A percentile compares a stretch with the other conserved stretches of the same genome.
phyloP scores from a whole-genome alignment of 1,139 yeast species.

The Trichomonascaceae sp. region DNA sequence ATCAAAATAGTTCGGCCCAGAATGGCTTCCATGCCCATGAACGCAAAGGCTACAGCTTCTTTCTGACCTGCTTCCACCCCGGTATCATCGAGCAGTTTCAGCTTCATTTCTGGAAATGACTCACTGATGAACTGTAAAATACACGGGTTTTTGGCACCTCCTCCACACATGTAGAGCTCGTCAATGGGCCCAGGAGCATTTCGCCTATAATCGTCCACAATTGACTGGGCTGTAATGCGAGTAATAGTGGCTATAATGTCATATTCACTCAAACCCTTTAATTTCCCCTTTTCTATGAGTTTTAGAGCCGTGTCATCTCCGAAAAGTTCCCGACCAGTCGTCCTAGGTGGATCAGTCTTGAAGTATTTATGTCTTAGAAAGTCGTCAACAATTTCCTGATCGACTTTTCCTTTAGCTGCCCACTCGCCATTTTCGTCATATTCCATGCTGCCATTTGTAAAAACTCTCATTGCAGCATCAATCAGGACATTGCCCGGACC shows the following conservation, averaged over 20 bases:
- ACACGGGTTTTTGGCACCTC: slow-evolving; percentile 18
- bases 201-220: slow-evolving; percentile 16
- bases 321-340: slow-evolving; percentile 20
- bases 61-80: slow-evolving; percentile 18
- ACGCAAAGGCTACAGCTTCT: slow-evolving; percentile 20
- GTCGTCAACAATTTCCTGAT: slow-evolving; percentile 15
- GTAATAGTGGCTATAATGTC: slow-evolving; percentile 21
- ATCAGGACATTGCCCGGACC: slow-evolving; percentile 21
- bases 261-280: slow-evolving; percentile 15
- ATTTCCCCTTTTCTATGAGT: slow-evolving; percentile 14
- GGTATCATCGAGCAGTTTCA: slow-evolving; percentile 13
- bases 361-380: slow-evolving; percentile 16
- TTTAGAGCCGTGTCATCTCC: slow-evolving; percentile 16
- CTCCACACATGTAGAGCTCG: slow-evolving; percentile 21
- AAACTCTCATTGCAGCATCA: slow-evolving; percentile 21
- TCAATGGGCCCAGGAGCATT: slow-evolving; percentile 14
- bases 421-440: slow-evolving; percentile 18
- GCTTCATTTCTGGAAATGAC: slow-evolving; percentile 15
- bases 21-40: slow-evolving; percentile 20
- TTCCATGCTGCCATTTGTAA: slow-evolving; percentile 16
- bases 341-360: slow-evolving; percentile 16
- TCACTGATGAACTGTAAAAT: slow-evolving; percentile 17
- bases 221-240: slow-evolving; percentile 19
- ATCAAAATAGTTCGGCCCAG: slow-evolving; percentile 18
- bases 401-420: slow-evolving; percentile 18